These are phyloP conservation scores for Syzygium jambos DNA, from an alignment of 345 rosid genomes.

Conservation along the genomic window DNA sequence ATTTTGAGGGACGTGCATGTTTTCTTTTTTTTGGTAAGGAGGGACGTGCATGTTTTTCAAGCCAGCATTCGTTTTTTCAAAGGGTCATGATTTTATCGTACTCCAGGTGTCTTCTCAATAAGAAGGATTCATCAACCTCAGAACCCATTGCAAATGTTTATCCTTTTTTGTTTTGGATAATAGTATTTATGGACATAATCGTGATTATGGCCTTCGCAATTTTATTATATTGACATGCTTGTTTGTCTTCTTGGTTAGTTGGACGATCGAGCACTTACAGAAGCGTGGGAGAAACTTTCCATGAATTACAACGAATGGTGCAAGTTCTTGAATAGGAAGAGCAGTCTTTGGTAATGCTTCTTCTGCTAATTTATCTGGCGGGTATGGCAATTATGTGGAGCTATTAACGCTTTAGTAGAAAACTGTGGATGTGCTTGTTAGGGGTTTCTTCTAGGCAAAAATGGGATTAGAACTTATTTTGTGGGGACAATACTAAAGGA, in stretches of 20 bases:
- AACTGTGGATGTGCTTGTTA: not conserved
- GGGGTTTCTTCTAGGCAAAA: not conserved
- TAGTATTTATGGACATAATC: not conserved
- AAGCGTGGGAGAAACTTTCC: constrained; percentile 94
- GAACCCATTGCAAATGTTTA: too few relatives aligned
- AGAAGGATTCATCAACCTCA: too few relatives aligned
- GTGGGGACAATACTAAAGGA: not conserved
- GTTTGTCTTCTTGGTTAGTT: constrained; percentile 31
- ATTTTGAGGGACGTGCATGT: too few relatives aligned
- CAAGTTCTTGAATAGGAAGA: constrained; percentile 86
- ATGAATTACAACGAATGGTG: constrained; percentile 97
- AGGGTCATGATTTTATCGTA: not conserved
- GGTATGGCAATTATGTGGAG: not conserved
- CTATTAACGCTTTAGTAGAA: not conserved
- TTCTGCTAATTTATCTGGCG: not conserved
- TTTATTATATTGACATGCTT: constrained; percentile 33
- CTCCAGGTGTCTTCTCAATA: too few relatives aligned
- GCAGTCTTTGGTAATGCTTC: constrained; percentile 85
- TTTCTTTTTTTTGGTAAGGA: too few relatives aligned
- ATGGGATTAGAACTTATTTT: not conserved
- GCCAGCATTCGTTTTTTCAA: not conserved
- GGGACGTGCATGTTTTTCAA: not conserved
- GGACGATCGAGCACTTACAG: constrained; percentile 89
- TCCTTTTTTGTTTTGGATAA: not conserved
- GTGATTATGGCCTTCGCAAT: not conserved